Evolutionary conservation across 768 basidiomycete genomes (phyloP), one percentile per base, ranked within the genome.

Genomic region (Tulasnella sp.): DNA sequence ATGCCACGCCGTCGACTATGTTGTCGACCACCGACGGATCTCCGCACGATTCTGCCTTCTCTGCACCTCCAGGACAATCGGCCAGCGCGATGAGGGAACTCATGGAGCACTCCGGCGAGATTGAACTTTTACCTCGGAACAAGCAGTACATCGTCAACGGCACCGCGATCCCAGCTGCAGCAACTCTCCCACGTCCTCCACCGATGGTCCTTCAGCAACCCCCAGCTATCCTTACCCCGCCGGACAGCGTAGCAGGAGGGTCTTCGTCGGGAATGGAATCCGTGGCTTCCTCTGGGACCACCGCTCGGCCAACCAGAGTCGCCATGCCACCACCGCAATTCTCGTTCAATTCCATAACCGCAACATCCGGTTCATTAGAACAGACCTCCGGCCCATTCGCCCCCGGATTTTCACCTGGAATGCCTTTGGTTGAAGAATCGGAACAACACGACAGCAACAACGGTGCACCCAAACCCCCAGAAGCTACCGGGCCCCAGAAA

Each of bases 81-180:
- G 44, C 71, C 23, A 46, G 37, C 11, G 77, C 77, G n/a, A 39
- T 78, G 35, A 40, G 46, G 23, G 35, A 61, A 35, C 39, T 78
- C n/a, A 78, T 78, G 77, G 77, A 78, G 55, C 77, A 78, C 51
- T 73, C 72, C 0, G 77, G 77, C 29, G 39, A 74, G 55, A 74
- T 78, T 46, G 77, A 78, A 26, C 29, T 78, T 7, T 23, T 77
- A 9, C 61, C 77, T 5, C 26, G 77, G 20, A 72, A 40, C 48
- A 55, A 74, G 20, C 75, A 76, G 23, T 72, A 72, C 26, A 72
- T 40, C 44, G 71, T 40, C 11, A 72, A 46, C 39, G n/a, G n/a
- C 39, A 46, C 44, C 7, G 37, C 44, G 71, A 72, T 40, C 55
- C 61, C 51, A 10, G 46, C 40, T 20, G 39, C 75, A 26, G 55